Evolutionary conservation across 1,139 yeast genomes (phyloP), one percentile per base, ranked within the genome.

Genomic region (Nakaseomyces nivariensis): DNA sequence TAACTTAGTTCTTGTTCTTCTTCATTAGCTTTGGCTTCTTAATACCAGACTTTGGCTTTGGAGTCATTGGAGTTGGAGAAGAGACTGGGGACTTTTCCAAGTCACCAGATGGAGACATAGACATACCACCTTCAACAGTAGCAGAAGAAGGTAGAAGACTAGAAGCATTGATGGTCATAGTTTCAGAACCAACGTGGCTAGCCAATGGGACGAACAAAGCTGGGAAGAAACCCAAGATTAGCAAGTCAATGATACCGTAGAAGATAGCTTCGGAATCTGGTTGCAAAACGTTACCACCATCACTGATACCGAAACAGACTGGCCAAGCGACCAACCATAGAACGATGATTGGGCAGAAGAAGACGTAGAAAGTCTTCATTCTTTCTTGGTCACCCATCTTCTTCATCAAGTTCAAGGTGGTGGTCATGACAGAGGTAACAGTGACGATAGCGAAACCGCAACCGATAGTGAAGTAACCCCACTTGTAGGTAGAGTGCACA

Each of bases 211-310:
- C 52, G 41, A 54, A 58, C n/a, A 60, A 29, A 44, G 57, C 46
- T 51, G 66, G 66, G 45, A 59, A 46, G 49, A 57, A 56, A 49
- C 65, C 63, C 52, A 79, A 77, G 44, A 76, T 52, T 36, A 74
- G 54, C 49, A 80, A 60, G 61, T 80, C 86, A 54, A 81, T 67
- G 51, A 79, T 68, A 69, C 85, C 85, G 59, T 77, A 78, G 68
- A 79, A 81, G 24, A 76, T 80, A 41, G 80, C 78, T 63, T 79
- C 85, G 36, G 82, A 74, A 61, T 79, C 83, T 40, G 83, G 81
- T 58, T 75, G 78, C 52, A 81, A 76, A 41, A 70, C 77, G 59
- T 80, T 80, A 65, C 85, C 84, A 70, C 85, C 86, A 61, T 80
- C 85, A 56, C 76, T 68, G 52, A 81, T 68, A 65, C 80, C 85